These are phyloP conservation scores for Herpomyces periplanetae DNA, from an alignment of 2,329 filamentous ascomycete species.

Conservation along the genomic window DNA sequence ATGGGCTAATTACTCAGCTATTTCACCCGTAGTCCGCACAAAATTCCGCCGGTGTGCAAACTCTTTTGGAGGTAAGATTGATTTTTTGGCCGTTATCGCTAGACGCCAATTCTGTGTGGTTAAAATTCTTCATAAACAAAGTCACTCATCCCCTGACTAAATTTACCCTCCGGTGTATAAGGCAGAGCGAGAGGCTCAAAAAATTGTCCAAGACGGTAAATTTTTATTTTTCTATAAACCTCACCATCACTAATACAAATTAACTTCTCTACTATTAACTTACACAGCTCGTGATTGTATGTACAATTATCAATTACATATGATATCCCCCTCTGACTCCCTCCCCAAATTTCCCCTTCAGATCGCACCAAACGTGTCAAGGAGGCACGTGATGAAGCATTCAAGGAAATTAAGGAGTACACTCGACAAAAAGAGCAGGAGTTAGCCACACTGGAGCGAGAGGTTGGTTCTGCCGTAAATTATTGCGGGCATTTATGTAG, in stretches of 20 bases:
- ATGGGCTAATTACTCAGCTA: no score
- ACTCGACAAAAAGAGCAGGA: slow-evolving; percentile 58
- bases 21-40: slow-evolving; percentile 87
- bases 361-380: slow-evolving; percentile 88
- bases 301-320: slow-evolving; percentile 1
- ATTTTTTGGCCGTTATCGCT: no score
- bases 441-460: slow-evolving; percentile 68
- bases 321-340: slow-evolving; percentile 3
- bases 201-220: slow-evolving; percentile 86
- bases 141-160: no score
- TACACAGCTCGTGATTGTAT: background rate
- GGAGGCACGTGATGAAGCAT: slow-evolving; percentile 77
- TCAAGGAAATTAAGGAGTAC: slow-evolving; percentile 91
- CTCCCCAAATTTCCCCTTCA: slow-evolving; percentile 7
- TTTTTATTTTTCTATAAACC: slow-evolving; percentile 2
- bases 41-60: slow-evolving; percentile 93
- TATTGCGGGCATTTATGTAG: slow-evolving; percentile 2
- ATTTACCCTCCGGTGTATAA: no score
- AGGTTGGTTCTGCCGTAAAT: slow-evolving; percentile 11
- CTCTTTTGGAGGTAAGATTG: slow-evolving; percentile 86
- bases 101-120: no score
- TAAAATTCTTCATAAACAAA: no score
- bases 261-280: slow-evolving; percentile 4
- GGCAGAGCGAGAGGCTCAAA: slow-evolving; percentile 92
- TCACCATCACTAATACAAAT: slow-evolving; percentile 2